Conservation (phyloP, 2,329 filamentous ascomycete species). For the Hypoxylon sp. region DNA sequence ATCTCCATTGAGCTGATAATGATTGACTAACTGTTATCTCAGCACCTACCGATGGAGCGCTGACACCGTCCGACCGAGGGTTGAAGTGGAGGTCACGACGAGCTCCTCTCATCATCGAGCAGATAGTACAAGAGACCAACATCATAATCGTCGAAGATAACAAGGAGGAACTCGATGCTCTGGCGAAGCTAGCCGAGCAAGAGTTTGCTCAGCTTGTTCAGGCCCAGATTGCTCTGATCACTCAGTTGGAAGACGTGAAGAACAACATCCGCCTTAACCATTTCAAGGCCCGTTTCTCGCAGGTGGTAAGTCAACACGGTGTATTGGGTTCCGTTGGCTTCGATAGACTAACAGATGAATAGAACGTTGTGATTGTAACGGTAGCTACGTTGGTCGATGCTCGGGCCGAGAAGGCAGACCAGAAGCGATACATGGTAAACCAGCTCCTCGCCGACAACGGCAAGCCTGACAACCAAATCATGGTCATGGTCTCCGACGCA, state of each 20-base stretch:
- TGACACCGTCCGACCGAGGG: constrained; percentile 28
- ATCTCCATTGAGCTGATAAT: no score
- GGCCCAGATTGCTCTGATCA: constrained; percentile 48
- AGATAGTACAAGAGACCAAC: constrained; percentile 48
- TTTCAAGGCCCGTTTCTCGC: constrained; percentile 49
- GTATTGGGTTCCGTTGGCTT: neutral
- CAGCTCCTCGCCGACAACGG: constrained; percentile 51
- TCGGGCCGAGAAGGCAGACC: constrained; percentile 39
- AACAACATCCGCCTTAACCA: constrained; percentile 54
- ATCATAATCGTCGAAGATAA: constrained; percentile 50
- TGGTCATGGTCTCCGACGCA: constrained; percentile 52
- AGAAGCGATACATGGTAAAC: constrained; percentile 52
- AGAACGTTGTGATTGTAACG: constrained; percentile 52
- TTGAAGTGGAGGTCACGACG: constrained; percentile 42
- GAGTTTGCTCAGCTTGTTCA: constrained; percentile 51
- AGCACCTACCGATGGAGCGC: constrained; percentile 40
- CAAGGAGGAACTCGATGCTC: constrained; percentile 47
- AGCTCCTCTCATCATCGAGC: constrained; percentile 42
- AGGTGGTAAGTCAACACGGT: constrained; percentile 45
- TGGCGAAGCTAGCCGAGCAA: constrained; percentile 49
- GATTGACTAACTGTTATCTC: constrained; percentile 24
- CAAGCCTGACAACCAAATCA: constrained; percentile 45
- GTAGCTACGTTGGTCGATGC: constrained; percentile 50
- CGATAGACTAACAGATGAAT: constrained; percentile 1
- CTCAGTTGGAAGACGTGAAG: constrained; percentile 52